Evolutionary conservation across 177 flowering plant genomes (phyloP).

Genomic region (Vitis hybrid): DNA sequence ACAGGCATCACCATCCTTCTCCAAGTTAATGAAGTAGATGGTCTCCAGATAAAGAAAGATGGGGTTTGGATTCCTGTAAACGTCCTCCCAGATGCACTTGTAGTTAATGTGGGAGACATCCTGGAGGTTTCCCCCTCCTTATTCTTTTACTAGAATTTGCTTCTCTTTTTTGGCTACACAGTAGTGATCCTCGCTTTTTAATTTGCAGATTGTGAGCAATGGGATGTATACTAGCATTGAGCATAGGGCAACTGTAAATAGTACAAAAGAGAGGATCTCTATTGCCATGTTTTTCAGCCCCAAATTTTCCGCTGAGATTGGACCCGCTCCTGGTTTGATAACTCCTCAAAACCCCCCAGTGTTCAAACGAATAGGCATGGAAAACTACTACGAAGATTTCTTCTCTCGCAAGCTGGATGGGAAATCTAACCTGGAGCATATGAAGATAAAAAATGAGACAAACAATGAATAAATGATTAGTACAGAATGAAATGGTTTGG

Average conservation of each 20-base stretch:
- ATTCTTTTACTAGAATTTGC: conserved; percentile 22
- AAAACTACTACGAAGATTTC: conserved; percentile 25
- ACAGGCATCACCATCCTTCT: conserved; percentile 39
- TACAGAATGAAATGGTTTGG: conserved; percentile 31
- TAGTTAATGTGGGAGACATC: conserved; percentile 41
- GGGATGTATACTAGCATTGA: conserved; percentile 19
- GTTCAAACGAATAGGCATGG: conserved; percentile 24
- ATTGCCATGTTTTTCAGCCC: conserved; percentile 17
- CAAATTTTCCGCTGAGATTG: conserved; percentile 14
- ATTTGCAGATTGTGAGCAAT: conserved; percentile 28
- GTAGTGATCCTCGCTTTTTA: not conserved
- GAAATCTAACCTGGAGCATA: conserved; percentile 27
- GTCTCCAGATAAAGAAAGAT: conserved; percentile 40
- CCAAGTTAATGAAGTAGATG: conserved; percentile 39
- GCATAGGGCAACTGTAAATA: conserved; percentile 35
- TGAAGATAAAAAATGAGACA: conserved; percentile 18
- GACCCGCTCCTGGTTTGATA: conserved; percentile 28
- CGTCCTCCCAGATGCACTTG: conserved; percentile 32
- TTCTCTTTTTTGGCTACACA: no score
- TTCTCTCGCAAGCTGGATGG: conserved; percentile 27
- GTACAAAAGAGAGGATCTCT: conserved; percentile 28
- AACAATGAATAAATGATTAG: no score
- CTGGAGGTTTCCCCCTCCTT: conserved; percentile 25
- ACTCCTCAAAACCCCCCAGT: conserved; percentile 31
- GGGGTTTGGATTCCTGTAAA: conserved; percentile 47